A percentile compares a stretch with the other conserved stretches of the same genome.
Conservation (phyloP, 345 rosid genomes). For the Eucalyptus sideroxylon region DNA sequence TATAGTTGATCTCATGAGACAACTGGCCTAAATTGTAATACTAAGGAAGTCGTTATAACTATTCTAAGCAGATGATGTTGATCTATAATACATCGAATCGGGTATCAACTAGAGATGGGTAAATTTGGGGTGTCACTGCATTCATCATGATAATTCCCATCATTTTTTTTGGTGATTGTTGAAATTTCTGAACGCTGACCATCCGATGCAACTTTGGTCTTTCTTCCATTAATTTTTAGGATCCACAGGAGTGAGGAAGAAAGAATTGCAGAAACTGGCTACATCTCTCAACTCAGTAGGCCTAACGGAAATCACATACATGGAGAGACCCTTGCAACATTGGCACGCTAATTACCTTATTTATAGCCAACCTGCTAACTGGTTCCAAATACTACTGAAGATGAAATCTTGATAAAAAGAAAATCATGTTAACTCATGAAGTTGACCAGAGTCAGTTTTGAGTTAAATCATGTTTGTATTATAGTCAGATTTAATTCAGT, state of each 20-base stretch:
- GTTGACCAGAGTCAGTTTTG: background rate
- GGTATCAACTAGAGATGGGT: background rate
- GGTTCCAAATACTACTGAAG: background rate
- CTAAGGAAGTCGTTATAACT: background rate
- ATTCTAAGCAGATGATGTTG: background rate
- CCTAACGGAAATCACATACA: background rate
- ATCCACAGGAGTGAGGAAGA: background rate
- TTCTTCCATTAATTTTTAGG: background rate
- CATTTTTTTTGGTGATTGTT: background rate
- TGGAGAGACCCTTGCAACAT: background rate
- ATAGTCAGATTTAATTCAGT: background rate
- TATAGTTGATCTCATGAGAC: background rate
- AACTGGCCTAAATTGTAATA: background rate
- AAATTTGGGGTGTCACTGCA: background rate
- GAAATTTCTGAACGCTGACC: background rate
- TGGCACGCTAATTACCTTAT: background rate
- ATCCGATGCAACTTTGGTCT: background rate
- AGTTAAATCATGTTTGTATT: background rate
- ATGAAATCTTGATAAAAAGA: background rate
- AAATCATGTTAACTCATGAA: background rate
- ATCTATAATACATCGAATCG: background rate
- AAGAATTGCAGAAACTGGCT: background rate
- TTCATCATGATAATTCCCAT: background rate
- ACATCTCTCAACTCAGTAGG: background rate
- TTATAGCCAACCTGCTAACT: background rate